phyloP scores from a whole-genome alignment of 331 rosid species.

The Pyracantha coccinea region DNA sequence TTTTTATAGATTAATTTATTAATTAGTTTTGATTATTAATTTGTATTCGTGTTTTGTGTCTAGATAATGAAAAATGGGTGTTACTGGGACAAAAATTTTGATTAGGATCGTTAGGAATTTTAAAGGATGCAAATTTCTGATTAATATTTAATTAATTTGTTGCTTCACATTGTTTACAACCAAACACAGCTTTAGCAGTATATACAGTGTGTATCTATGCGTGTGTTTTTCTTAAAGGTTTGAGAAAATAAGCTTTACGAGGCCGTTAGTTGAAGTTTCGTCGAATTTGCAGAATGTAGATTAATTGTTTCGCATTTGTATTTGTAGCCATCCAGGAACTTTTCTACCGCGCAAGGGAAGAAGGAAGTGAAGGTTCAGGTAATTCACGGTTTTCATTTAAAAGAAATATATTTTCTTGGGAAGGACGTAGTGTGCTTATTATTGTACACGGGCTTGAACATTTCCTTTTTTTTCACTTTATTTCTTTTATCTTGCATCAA shows the following conservation, averaged over 20 bases:
- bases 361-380: constrained; percentile 58
- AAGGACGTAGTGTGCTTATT: background rate
- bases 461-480: too few species aligned
- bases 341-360: constrained; percentile 40
- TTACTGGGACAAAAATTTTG: background rate
- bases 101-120: background rate
- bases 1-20: background rate
- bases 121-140: background rate
- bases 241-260: background rate
- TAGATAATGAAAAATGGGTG: background rate
- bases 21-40: background rate
- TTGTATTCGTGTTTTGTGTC: background rate
- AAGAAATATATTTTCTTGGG: background rate
- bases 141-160: background rate
- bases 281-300: constrained; percentile 7
- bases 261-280: background rate
- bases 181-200: background rate
- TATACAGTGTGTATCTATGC: background rate
- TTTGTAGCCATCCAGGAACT: constrained; percentile 56
- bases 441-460: background rate
- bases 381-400: background rate
- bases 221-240: background rate
- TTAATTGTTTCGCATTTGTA: constrained; percentile 14
- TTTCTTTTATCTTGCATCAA: background rate
- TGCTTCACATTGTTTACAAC: background rate